Base-by-base conservation (phyloP, 1,284 basidiomycete genomes). In the Irpex sp. region DNA sequence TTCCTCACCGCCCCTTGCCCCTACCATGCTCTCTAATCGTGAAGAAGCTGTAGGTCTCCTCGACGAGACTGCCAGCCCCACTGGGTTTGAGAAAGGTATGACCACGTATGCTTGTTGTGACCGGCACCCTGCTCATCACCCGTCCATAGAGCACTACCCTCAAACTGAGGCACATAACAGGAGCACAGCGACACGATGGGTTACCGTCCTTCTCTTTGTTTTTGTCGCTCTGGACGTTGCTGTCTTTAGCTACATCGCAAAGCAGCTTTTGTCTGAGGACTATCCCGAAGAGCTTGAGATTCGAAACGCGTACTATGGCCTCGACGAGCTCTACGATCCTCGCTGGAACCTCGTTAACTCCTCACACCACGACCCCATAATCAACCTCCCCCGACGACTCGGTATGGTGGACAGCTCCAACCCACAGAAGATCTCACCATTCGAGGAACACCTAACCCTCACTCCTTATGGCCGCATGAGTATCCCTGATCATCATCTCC, bases 231-330 rank as follows among this genome's bases (percentile, higher is more conserved):
- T 66, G 9, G 63, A 66, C 55, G 62, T 68, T 64, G 61, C 39
- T 9, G 54, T 61, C 9, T 64, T 51, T 68, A 59, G 51, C 63
- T 71, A 60, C 63, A 67, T 64, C 47, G 65, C 64, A 63, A 63
- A 59, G 21, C n/a, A 60, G 4, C 37, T 65, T 4, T 15, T 55
- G 31, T 65, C 59, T 35, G 63, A 66, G 2, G 63, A 68, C 21
- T 47, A 57, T 53, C 57, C 61, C 35, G 65, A 53, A 19, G 65
- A 64, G 17, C 66, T 71, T 33, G 68, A 70, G 33, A 63, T 68
- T 46, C 66, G 68, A 9, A 70, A 65, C 59, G 66, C 68, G 0
- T 72, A 72, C 61, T 61, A 68, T 51, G 69, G 69, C n/a, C 68
- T 72, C 26, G 68, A 68, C 37, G 68, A 69, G 39, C 67, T 72